phyloP scores from a whole-genome alignment of 441 rosid species.

The Lepidium campestre region DNA sequence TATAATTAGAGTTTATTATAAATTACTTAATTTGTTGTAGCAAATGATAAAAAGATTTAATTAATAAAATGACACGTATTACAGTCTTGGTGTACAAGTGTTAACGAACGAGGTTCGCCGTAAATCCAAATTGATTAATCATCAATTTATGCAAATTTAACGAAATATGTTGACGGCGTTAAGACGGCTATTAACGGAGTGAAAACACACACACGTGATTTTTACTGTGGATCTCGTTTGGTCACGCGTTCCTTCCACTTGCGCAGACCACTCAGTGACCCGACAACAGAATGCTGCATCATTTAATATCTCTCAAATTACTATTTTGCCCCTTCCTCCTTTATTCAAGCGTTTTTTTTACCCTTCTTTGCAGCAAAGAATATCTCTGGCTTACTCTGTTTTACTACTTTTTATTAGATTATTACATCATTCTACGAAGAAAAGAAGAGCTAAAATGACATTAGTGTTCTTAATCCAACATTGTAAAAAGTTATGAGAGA shows the following conservation, averaged over 20 bases:
- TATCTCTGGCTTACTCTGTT: too few species aligned
- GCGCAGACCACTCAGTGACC: slow-evolving; percentile 8
- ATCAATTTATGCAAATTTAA: not conserved
- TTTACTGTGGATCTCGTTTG: not conserved
- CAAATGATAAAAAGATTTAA: too few species aligned
- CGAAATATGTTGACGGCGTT: not conserved
- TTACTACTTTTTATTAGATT: not conserved
- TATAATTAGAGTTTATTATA: too few species aligned
- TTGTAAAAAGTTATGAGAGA: not conserved
- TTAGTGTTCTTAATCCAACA: not conserved
- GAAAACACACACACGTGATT: not conserved
- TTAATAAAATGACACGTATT: too few species aligned
- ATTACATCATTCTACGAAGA: not conserved
- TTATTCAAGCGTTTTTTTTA: not conserved
- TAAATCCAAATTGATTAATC: not conserved
- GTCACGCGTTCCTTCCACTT: slow-evolving; percentile 8
- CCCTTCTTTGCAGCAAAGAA: too few species aligned
- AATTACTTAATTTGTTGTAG: too few species aligned
- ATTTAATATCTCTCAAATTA: not conserved
- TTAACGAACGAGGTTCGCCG: too few species aligned
- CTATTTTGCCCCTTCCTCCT: not conserved
- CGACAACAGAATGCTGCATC: not conserved
- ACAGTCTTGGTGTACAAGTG: too few species aligned
- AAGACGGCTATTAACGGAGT: not conserved
- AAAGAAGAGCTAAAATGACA: not conserved